Base-by-base conservation (phyloP, 768 basidiomycete species). In the Termitomyces sp. region DNA sequence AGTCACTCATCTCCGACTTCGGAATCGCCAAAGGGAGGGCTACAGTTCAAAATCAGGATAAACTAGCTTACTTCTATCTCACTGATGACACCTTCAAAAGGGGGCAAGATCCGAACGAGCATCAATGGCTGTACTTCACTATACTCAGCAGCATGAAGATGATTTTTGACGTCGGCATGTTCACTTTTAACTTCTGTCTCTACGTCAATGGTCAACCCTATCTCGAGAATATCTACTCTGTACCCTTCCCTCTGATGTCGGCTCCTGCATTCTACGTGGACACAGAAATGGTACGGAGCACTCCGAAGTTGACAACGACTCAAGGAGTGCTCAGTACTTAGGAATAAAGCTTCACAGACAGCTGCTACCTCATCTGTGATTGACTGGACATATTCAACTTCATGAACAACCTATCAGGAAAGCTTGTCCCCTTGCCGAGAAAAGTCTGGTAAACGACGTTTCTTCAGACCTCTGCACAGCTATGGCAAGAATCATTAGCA, bases 111-210 rank as follows among this genome's bases (percentile, higher is more conserved):
- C 78, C 80, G 1, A 61, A 76, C 32, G 76, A 81, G 20, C 81
- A 81, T 61, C 81, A 81, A 63, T 82, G 81, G 80, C 70, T 82
- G 8, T 83, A 80, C 63, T 81, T 83, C 72, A 78, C 66, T 8
- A 80, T 77, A 1, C 60, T 78, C 1, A 63, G 71, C 3, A 81
- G 79, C 3, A 74, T 81, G 54, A 74, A 78, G 31, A 60, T 81
- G 32, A 68, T 69, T 17, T 66, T 83, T 40, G 80, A 83, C 56
- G 71, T 72, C 45, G 71, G 67, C 43, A 77, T 81, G 76, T 78
- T 73, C 65, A 73, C 74, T 5, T 80, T 79, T 72, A 79, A 80
- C 62, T 71, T 78, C 14, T 61, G 65, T 36, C 37, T 61, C 11
- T 56, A 67, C 49, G 64, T 71, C 42, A 31, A 29, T 17, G 56